Base-by-base conservation (phyloP, 2,329 filamentous ascomycete genomes). In the Chrysosporium keratinophilum region DNA sequence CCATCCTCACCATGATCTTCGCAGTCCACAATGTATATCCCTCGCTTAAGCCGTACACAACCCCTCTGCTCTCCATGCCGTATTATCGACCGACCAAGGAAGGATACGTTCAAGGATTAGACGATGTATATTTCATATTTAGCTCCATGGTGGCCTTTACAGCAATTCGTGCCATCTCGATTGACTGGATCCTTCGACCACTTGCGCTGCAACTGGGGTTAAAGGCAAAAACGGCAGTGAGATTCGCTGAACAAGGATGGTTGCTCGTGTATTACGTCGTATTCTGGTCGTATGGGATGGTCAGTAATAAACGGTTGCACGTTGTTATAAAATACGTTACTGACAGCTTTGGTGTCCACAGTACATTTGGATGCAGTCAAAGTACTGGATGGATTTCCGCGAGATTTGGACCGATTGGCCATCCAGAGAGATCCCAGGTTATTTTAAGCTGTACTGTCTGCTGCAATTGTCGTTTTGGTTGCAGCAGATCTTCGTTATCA, bases 201-300 rank as follows among this genome's bases (percentile, higher is more conserved):
- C 71, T 94, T 54, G 90, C 86, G 42, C 82, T 80, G 59, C 73
- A 76, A 46, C 78, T 79, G 58, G 91, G 91, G 35, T 80, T 96
- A 62, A 78, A 78, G 62, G 87, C 84, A 66, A 96, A 95, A 73
- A 81, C 82, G 45, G 74, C 85, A 56, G 81, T 87, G 47, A 81
- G 93, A 55, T 95, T 97, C 71, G 88, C 88, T 58, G 93, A 98
- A 73, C 93, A 98, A 73, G 88, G 84, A 45, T 97, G 91, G 88
- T 76, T 95, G 65, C 73, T 94, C 54, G 70, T 93, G 43, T 97
- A 96, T 73, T 91, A 91, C 69, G 74, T 74, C 44, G 74, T 84
- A 53, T 91, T 90, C 67, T 97, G 88, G 86, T 77, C 82, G 11
- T 74, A 91, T 57, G 93, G 93, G 61, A 78, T 94, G 76, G 87